Base-by-base conservation (phyloP, 805 yeast species). In the Wickerhamiella occidentalis region DNA sequence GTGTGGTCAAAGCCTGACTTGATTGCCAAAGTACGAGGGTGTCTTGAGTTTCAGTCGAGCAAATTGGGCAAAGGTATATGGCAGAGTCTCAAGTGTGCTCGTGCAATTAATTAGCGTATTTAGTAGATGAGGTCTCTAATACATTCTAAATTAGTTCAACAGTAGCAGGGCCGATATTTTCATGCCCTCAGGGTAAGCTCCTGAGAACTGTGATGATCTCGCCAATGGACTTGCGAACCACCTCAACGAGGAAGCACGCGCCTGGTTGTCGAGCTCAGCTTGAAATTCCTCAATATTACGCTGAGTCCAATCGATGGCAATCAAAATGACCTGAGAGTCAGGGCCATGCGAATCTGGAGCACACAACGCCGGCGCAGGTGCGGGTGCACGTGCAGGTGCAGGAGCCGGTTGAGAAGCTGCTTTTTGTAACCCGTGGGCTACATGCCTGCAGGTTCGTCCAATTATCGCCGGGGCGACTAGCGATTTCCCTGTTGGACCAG, bases 311-410 rank as follows among this genome's bases (percentile, higher is more conserved):
- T 71, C 79, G 29, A 90, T 85, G 54, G 96, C 94, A 53, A 90
- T 73, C 61, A 92, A 74, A 51, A 92, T 83, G 29, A 92, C 98
- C 72, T 92, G 99, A 5, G 98, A 92, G 66, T 92, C 99, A 51
- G 88, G 77, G 56, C 99, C 99, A 65, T 92, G 99, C 84, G 66
- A 92, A 92, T 60, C 99, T 79, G 17, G 95, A 85, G 70, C 98
- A 92, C 48, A 75, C 68, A 22, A 92, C 97, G 57, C 98, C 98
- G 2, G 95, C 12, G 13, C 45, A 11, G 43, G 33, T 4, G 51
- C 21, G 15, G 49, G 8, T 42, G 9, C 3, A 49, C 3, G 37
- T 11, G 40, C 19, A 29, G 38, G 47, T 8, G 38, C 33, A 11
- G 38, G 12, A 22, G 47, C 36, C 5, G 45, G n/a, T 2, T 30